phyloP scores from a whole-genome alignment of 352 stramenopile species.

The Phytophthora gonapodyides region DNA sequence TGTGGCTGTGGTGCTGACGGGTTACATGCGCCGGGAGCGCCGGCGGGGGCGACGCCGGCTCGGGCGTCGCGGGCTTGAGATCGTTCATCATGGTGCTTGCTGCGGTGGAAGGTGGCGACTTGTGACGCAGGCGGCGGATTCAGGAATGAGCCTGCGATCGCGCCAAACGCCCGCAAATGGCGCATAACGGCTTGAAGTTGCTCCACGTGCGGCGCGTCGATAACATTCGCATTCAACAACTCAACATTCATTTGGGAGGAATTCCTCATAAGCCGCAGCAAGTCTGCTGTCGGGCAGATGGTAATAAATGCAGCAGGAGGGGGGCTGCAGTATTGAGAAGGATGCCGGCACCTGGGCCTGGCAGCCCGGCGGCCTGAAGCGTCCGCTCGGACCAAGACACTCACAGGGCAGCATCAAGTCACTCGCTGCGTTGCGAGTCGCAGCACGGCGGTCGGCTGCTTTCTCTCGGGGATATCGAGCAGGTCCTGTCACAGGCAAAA shows the following conservation, averaged over 20 bases:
- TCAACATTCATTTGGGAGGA: not conserved
- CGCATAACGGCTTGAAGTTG: slow-evolving; percentile 3
- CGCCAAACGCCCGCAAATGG: not conserved
- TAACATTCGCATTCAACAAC: slow-evolving; percentile 6
- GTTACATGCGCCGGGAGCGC: slow-evolving; percentile 29
- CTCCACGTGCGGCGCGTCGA: not conserved
- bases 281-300: too few species aligned
- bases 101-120: not conserved
- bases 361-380: too few species aligned
- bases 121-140: slow-evolving; percentile 13
- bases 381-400: too few species aligned
- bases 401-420: too few species aligned
- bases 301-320: too few species aligned
- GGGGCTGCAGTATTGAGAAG: too few species aligned
- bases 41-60: not conserved
- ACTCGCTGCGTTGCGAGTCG: too few species aligned
- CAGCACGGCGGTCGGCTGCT: too few species aligned
- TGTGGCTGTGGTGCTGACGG: slow-evolving; percentile 50
- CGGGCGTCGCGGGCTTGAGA: slow-evolving; percentile 17
- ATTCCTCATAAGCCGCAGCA: too few species aligned
- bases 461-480: too few species aligned
- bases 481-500: too few species aligned
- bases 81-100: slow-evolving; percentile 43
- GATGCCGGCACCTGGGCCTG: too few species aligned
- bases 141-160: slow-evolving; percentile 14